Conservation (phyloP, 306 rosid genomes). For the Comarum palustre region DNA sequence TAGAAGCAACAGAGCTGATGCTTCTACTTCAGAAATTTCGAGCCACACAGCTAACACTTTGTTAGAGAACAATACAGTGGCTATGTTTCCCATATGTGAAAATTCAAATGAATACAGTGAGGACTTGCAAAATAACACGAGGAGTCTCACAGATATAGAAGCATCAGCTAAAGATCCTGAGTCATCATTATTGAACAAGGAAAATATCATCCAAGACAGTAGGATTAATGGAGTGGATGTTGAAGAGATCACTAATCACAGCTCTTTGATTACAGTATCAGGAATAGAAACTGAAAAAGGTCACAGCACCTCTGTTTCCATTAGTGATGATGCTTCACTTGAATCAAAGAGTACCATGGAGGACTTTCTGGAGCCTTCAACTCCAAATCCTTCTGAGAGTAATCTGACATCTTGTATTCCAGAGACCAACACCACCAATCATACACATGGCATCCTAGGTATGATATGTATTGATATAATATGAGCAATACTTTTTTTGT, state of each 20-base stretch:
- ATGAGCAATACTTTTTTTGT: background rate
- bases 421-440: conserved; percentile 40
- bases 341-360: conserved; percentile 37
- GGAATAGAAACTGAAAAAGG: conserved; percentile 44
- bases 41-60: conserved; percentile 29
- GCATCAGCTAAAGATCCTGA: conserved; percentile 30
- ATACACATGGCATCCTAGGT: conserved; percentile 50
- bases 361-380: conserved; percentile 40
- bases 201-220: conserved; percentile 26
- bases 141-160: conserved; percentile 39
- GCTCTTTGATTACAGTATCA: conserved; percentile 35
- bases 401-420: conserved; percentile 40
- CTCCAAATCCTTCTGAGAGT: conserved; percentile 34
- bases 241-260: conserved; percentile 29
- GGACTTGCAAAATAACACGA: conserved; percentile 35
- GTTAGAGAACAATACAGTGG: conserved; percentile 32
- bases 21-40: conserved; percentile 37
- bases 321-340: conserved; percentile 37
- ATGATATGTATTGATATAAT: conserved; percentile 28
- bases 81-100: conserved; percentile 29
- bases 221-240: conserved; percentile 35
- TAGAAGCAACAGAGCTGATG: conserved; percentile 34
- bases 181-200: conserved; percentile 41
- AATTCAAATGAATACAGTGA: conserved; percentile 33
- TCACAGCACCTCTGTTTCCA: conserved; percentile 28